Base-by-base conservation (phyloP, 2,329 filamentous ascomycete genomes). In the Botryotinia calthae region DNA sequence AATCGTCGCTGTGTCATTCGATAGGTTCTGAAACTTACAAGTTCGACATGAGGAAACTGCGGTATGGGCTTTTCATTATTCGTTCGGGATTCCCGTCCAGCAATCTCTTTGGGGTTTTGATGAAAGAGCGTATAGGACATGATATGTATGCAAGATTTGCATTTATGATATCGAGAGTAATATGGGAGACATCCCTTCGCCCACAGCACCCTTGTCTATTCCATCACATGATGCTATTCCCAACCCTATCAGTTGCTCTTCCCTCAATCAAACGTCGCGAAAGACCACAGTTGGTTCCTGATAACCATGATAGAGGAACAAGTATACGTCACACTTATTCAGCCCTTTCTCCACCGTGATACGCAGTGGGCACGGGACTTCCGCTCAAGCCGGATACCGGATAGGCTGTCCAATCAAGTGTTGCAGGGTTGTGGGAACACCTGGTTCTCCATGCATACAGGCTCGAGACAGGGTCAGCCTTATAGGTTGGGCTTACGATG, bases 391-490 rank as follows among this genome's bases (percentile, higher is more conserved):
- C 65, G 65, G 65, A 68, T 42, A 28, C 37, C 40, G 63, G 63
- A 72, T 61, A 25, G 14, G 25, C 44, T 9, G 22, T n/a, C 64
- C 70, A 72, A 72, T 68, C 40, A 59, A 5, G 54, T 28, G 9
- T 6, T 10, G 25, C 18, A 37, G 9, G 34, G 3, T 22, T n/a
- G 37, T 18, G 42, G 18, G 6, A 42, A 46, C 54, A 71, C 51
- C n/a, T 56, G 12, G 51, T 56, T 8, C n/a, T 56, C 51, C n/a
- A 28, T 71, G 70, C 69, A 71, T 20, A 28, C 31, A 61, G 70
- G 61, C 37, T 66, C 61, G 66, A 71, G 14, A 28, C 31, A 61
- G 70, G 61, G 46, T 66, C 61, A 71, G 70, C 70, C 70, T 71
- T 71, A 71, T 58, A 64, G 59, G 40, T 44, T 22, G 42, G 22